Percentiles rank a stretch among this genome's conserved stretches.
Evolutionary conservation across 495 filamentous ascomycete genomes (phyloP).

Genomic region (Talaromyces trachyspermus): DNA sequence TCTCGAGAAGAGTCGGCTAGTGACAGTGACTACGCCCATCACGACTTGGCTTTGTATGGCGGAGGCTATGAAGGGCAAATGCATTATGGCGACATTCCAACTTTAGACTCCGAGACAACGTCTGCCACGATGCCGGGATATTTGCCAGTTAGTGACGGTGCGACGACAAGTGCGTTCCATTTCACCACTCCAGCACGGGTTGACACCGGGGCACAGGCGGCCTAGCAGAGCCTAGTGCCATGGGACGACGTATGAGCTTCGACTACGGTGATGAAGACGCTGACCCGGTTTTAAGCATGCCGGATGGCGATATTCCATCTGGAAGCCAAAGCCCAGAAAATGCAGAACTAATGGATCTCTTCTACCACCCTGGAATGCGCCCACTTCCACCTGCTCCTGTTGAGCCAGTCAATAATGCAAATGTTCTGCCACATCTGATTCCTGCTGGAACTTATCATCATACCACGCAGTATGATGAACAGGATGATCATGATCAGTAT

Average conservation of each 20-base stretch:
- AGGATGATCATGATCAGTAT: constrained; percentile 33
- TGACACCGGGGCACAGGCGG: constrained; percentile 86
- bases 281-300: constrained; percentile 38
- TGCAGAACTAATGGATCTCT: constrained; percentile 78
- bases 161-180: constrained; percentile 52
- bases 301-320: constrained; percentile 42
- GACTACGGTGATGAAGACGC: constrained; percentile 82
- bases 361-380: constrained; percentile 82
- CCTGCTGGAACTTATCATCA: constrained; percentile 50
- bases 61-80: constrained; percentile 68
- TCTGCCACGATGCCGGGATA: constrained; percentile 8
- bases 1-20: constrained; percentile 16
- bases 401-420: constrained; percentile 35
- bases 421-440: constrained; percentile 41
- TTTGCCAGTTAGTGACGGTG: constrained; percentile 12
- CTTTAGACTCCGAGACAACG: constrained; percentile 17
- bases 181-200: constrained; percentile 49
- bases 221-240: constrained; percentile 60
- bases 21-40: constrained; percentile 63
- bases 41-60: constrained; percentile 67
- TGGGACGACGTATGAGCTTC: constrained; percentile 69
- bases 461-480: constrained; percentile 17
- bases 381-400: constrained; percentile 78
- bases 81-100: constrained; percentile 58
- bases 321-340: constrained; percentile 45